Base-by-base conservation (phyloP, 176 grass and related monocot species). In the Microstegium vimineum region DNA sequence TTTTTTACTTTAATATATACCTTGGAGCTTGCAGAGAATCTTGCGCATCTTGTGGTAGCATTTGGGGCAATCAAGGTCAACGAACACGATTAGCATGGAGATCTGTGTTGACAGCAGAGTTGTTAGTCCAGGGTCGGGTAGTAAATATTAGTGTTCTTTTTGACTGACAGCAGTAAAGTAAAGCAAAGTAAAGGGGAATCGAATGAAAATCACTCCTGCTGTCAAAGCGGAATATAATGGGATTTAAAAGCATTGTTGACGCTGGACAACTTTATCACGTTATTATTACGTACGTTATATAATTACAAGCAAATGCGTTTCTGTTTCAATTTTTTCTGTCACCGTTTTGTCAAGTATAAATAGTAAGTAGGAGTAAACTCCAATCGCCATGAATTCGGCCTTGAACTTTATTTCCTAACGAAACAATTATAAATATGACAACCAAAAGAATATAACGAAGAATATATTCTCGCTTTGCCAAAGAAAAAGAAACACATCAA, bases 1-100 rank as follows among this genome's bases (percentile, higher is more conserved):
- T 23, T 69, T 5, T 69, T 46, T 9, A n/a, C n/a, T n/a, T n/a
- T n/a, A n/a, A n/a, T 8, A 3, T 57, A 34, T 36, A 94, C 92
- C 89, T 94, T 94, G 92, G 35, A 91, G 86, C 43, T 79, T 82
- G 87, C 87, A 84, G 1, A 91, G 84, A 57, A 89, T 87, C 84
- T 89, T 89, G 10, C 86, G 83, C 0, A 91, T 91, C 18, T 94
- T 81, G 3, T 89, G 84, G 83, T 89, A 84, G 66, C 92, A 94
- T 10, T 69, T 34, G 32, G 70, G 76, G 89, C 92, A 94, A 67
- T 81, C 89, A 35, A 94, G 86, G 68, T 94, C 89, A 87, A 94
- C 89, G 66, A 87, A 67, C 1, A 94, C 13, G 64, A 87, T 87
- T 32, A 94, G 62, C 37, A 85, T 90, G 49, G 88, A 93, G n/a